Evolutionary conservation across 2,329 filamentous ascomycete species (phyloP).

Genomic region (Tolypocladium ophioglossoides): DNA sequence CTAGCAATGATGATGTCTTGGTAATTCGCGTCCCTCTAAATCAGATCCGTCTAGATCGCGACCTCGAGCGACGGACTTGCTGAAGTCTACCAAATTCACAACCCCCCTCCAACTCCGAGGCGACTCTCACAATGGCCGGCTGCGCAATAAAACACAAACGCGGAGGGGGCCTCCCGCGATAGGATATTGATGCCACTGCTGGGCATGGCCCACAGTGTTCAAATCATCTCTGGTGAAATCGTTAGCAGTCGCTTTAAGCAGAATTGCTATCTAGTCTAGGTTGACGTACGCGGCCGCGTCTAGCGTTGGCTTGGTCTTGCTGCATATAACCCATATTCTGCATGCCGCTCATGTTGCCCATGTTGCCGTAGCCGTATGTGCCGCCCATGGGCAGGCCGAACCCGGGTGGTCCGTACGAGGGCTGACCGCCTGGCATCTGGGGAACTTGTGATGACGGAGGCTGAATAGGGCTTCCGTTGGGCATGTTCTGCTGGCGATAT

Average conservation of each 20-base stretch:
- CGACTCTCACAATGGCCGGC: not conserved
- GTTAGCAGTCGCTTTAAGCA: constrained; percentile 13
- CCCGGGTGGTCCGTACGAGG: constrained; percentile 37
- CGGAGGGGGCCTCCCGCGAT: not conserved
- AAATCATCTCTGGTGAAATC: constrained; percentile 16
- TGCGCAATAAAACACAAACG: not conserved
- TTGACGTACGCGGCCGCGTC: constrained; percentile 47
- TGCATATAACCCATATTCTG: constrained; percentile 37
- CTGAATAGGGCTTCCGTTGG: constrained; percentile 41
- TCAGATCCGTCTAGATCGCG: not conserved
- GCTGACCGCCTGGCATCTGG: constrained; percentile 30
- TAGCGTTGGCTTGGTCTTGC: constrained; percentile 44
- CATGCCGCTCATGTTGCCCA: constrained; percentile 38
- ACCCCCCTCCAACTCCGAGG: not conserved
- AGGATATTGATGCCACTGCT: not conserved
- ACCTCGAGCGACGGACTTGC: not conserved
- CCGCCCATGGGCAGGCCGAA: constrained; percentile 37
- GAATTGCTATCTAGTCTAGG: constrained; percentile 6
- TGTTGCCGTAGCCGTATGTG: constrained; percentile 31
- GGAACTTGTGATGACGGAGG: constrained; percentile 28
- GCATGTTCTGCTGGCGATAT: constrained; percentile 40
- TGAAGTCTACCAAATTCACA: constrained; percentile 3
- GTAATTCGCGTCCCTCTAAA: not conserved
- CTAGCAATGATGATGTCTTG: not conserved
- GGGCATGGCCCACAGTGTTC: not conserved